Conservation (phyloP, 2,329 filamentous ascomycete species). For the Colletotrichum noveboracense region DNA sequence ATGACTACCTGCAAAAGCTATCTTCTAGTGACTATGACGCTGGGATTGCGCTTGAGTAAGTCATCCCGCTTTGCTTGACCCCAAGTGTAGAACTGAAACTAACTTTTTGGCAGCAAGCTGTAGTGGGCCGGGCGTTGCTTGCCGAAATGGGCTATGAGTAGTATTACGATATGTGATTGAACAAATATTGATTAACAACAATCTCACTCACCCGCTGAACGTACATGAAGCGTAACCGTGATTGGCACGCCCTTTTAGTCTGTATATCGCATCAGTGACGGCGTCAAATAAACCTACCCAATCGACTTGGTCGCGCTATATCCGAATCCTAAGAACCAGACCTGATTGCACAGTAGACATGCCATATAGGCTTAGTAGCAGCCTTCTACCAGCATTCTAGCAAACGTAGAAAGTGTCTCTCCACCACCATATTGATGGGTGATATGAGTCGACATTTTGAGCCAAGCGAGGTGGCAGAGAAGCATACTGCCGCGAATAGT, state of each 20-base stretch:
- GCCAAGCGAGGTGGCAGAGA: fast-evolving
- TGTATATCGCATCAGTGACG: fast-evolving
- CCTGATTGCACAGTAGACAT: fast-evolving
- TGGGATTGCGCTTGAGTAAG: neutral
- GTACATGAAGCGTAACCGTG: fast-evolving
- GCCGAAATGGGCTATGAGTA: neutral
- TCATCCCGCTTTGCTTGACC: neutral
- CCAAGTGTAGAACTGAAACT: neutral
- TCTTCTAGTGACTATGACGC: neutral
- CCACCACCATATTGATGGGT: fast-evolving
- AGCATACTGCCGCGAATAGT: fast-evolving
- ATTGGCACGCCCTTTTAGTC: fast-evolving
- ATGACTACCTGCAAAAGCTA: neutral
- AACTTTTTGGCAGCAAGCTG: neutral
- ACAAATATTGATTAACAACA: fast-evolving
- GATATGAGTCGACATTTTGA: neutral
- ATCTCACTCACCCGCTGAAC: neutral
- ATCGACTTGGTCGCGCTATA: neutral
- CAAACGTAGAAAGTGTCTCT: too few relatives aligned
- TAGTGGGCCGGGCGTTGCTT: neutral
- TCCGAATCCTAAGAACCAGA: neutral
- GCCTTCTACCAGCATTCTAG: neutral
- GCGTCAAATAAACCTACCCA: fast-evolving
- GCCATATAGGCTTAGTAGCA: neutral
- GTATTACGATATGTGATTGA: neutral